phyloP scores from a whole-genome alignment of 2,329 filamentous ascomycete species.

The Aspergillus sp. region DNA sequence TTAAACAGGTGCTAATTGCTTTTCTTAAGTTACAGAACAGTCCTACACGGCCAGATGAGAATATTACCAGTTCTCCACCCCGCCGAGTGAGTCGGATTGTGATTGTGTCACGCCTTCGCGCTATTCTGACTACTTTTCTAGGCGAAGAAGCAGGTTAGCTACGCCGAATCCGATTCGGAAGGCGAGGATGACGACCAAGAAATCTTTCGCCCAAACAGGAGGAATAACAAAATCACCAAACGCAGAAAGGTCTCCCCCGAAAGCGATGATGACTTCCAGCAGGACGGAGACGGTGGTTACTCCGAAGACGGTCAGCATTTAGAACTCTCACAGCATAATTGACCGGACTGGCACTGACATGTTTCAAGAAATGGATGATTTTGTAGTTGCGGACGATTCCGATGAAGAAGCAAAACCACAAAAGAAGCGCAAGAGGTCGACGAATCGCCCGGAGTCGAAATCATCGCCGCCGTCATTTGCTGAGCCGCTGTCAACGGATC shows the following conservation, averaged over 20 bases:
- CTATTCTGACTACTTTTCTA: constrained; percentile 15
- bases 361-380: constrained; percentile 69
- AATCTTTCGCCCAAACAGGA: constrained; percentile 53
- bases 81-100: constrained; percentile 55
- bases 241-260: constrained; percentile 56
- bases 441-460: constrained; percentile 36
- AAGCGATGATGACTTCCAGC: constrained; percentile 61
- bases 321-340: background rate
- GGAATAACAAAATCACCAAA: constrained; percentile 44
- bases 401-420: constrained; percentile 56
- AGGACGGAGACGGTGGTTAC: constrained; percentile 41
- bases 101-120: background rate
- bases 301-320: constrained; percentile 42
- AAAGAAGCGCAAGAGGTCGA: constrained; percentile 64
- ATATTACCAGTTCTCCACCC: constrained; percentile 61
- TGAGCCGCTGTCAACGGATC: constrained; percentile 43
- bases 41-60: constrained; percentile 21
- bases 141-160: constrained; percentile 58
- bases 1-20: constrained; percentile 4
- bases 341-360: constrained; percentile 1
- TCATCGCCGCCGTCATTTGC: constrained; percentile 33
- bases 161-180: constrained; percentile 77
- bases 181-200: constrained; percentile 61
- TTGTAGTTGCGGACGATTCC: constrained; percentile 78
- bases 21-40: constrained; percentile 33